Evolutionary conservation across 306 rosid genomes (phyloP).

Genomic region (Vigna radiata): DNA sequence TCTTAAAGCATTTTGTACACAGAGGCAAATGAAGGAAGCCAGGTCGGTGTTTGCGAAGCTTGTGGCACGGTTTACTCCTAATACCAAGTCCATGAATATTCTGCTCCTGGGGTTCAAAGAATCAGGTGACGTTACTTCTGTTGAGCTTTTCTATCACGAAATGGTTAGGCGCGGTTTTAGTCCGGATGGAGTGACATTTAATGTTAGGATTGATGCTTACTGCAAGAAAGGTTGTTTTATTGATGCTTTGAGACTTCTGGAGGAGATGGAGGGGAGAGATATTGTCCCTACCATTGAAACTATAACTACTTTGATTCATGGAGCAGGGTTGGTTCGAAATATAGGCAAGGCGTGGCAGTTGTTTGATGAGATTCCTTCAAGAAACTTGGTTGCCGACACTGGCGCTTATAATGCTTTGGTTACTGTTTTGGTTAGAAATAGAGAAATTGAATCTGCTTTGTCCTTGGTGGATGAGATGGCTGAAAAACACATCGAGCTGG

Average conservation of each 20-base stretch:
- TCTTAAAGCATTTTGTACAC: constrained; percentile 73
- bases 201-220: constrained; percentile 78
- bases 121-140: constrained; percentile 78
- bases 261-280: constrained; percentile 72
- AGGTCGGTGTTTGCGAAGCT: constrained; percentile 71
- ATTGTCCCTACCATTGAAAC: constrained; percentile 61
- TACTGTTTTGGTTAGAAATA: constrained; percentile 62
- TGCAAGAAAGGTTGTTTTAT: constrained; percentile 78
- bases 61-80: constrained; percentile 63
- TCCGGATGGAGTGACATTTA: constrained; percentile 73
- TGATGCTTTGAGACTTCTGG: constrained; percentile 77
- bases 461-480: constrained; percentile 80
- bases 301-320: constrained; percentile 90
- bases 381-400: constrained; percentile 66
- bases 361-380: constrained; percentile 65
- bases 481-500: constrained; percentile 58
- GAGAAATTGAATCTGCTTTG: constrained; percentile 63
- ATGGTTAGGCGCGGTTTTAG: constrained; percentile 77
- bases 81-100: constrained; percentile 85
- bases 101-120: constrained; percentile 91
- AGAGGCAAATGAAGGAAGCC: constrained; percentile 92
- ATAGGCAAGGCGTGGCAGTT: constrained; percentile 62
- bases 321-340: constrained; percentile 82
- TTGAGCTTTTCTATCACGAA: constrained; percentile 87
- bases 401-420: constrained; percentile 83